Evolutionary conservation across 1,284 basidiomycete genomes (phyloP).

Genomic region (Golubevia sp.): DNA sequence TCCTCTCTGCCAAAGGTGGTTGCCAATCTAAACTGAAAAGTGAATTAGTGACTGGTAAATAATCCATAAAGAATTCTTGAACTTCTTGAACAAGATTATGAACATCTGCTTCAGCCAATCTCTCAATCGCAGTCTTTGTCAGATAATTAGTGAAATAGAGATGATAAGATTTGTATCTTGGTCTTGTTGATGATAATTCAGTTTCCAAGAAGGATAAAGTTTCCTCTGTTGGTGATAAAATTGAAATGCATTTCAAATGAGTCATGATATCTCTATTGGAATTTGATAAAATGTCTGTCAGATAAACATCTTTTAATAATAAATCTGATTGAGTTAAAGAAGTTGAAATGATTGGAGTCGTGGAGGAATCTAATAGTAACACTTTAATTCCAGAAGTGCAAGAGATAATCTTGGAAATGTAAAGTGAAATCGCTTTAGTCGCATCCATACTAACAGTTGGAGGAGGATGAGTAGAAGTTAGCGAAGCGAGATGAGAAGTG

Average conservation of each 20-base stretch:
- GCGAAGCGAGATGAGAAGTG: no score
- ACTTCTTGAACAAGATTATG: constrained; percentile 96
- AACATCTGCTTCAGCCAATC: constrained; percentile 90
- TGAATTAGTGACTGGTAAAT: constrained; percentile 27
- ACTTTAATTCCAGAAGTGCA: constrained; percentile 92
- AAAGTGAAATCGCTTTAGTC: constrained; percentile 90
- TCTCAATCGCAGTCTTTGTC: constrained; percentile 87
- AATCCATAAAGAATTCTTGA: constrained; percentile 68
- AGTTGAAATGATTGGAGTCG: constrained; percentile 94
- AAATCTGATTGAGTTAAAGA: constrained; percentile 92
- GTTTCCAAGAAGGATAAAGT: constrained; percentile 80
- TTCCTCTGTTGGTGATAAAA: constrained; percentile 79
- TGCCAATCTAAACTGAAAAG: background rate
- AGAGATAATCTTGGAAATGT: constrained; percentile 86
- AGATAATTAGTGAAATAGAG: constrained; percentile 84
- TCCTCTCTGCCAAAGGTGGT: background rate
- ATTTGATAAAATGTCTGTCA: constrained; percentile 96
- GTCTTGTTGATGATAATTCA: constrained; percentile 72
- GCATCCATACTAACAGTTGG: no score
- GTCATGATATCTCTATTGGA: constrained; percentile 69
- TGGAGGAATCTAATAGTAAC: constrained; percentile 91
- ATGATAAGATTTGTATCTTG: background rate
- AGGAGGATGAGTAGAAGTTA: no score
- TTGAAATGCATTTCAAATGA: constrained; percentile 95
- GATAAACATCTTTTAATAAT: constrained; percentile 93